Evolutionary conservation across 352 stramenopile species (phyloP).

Genomic region (Blastocystis hominis): DNA sequence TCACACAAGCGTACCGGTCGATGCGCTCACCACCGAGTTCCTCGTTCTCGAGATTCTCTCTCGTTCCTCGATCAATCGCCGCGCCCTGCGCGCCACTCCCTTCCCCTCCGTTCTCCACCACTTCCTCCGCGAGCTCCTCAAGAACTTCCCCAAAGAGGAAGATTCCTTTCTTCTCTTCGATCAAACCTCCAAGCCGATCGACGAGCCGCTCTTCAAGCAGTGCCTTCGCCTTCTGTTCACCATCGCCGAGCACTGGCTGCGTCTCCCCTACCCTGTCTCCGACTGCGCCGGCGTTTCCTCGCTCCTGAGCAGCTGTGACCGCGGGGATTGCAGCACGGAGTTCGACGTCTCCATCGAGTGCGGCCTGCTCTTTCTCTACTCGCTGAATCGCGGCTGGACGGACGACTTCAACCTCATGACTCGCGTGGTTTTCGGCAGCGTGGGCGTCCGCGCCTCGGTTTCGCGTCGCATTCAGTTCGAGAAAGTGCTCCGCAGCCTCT

Average conservation of each 20-base stretch:
- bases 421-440: background rate
- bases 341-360: background rate
- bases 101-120: background rate
- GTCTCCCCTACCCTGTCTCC: background rate
- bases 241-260: background rate
- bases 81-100: background rate
- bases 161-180: background rate
- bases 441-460: background rate
- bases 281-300: background rate
- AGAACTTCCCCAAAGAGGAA: background rate
- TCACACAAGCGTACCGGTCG: background rate
- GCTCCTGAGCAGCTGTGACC: background rate
- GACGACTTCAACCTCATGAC: background rate
- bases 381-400: background rate
- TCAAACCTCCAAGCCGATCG: background rate
- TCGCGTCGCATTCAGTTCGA: background rate
- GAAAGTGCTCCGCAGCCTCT: background rate
- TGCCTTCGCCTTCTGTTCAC: background rate
- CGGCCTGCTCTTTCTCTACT: background rate
- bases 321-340: background rate
- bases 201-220: background rate
- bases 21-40: background rate
- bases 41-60: conserved; percentile 19
- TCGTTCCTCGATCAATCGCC: background rate
- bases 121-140: background rate